Base-by-base conservation (phyloP, 2,329 filamentous ascomycete species). In the Cladosporium sp. region DNA sequence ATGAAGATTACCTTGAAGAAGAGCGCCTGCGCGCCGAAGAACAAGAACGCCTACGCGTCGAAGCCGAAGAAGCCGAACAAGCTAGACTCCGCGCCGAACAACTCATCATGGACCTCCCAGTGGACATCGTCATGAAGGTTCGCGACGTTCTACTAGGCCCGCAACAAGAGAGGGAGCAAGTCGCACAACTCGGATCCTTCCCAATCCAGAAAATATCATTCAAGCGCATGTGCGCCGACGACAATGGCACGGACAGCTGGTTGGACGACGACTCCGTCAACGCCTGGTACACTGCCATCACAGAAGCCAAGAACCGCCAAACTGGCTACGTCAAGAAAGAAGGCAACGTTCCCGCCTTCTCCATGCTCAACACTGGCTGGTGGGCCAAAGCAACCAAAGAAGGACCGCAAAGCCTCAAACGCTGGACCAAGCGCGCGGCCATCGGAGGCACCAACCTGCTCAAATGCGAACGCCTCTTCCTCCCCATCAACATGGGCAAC, bases 191-290 rank as follows among this genome's bases (percentile, higher is more conserved):
- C 11, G 45, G 45, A 6, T 33, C 36, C 25, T 32, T 48, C 16
- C 45, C 45, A 16, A 18, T 48, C 3, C 36, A 39, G 22, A 40
- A 32, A 13, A 6, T 40, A 15, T 19, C 42, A 22, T 41, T 46
- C 42, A 35, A 47, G 15, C 49, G 49, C 16, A 46, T 51, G n/a
- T 27, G 46, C 18, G 27, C 42, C 20, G 11, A 25, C 18, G 36
- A 29, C 29, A n/a, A 47, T 20, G 49, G 49, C 29, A 41, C 41
- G 20, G 15, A 39, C 18, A 43, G 73, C 22, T 92, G 86, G 86
- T 75, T 92, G 6, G 90, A 91, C 55, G 87, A 91, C 63, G 83
- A 87, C 57, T 79, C 86, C 43, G 79, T 92, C 58, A 87, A 88
- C 58, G 79, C 79, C 12, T 79, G 80, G 41, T 73, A 89, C 20